Evolutionary conservation across 371 early-diverging fungal genomes (phyloP), one percentile per base, ranked within the genome.

Genomic region (Mucor indicus): DNA sequence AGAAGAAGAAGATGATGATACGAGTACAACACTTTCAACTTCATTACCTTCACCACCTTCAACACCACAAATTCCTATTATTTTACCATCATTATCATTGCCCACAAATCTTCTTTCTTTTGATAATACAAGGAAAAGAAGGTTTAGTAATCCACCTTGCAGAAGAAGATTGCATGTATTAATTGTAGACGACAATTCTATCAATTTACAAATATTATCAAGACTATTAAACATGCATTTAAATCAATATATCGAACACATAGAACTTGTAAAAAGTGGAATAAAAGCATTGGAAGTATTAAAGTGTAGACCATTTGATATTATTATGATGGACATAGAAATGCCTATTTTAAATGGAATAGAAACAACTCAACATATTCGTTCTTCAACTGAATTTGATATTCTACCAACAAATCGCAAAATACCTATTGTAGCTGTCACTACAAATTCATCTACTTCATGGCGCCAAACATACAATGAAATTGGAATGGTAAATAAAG

Each of bases 371-470:
- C 55, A 58, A 21, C 67, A 59, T 43, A 70, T 74, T 17, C 64
- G 67, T 42, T 57, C 48, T 22, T 50, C 45, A 3, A 45, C 61
- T 7, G 69, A 74, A 36, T 55, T 65, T 41, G 60, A 64, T 38
- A 67, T 83, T 23, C 52, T 80, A 32, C 48, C 56, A n/a, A 65
- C 61, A 41, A 84, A 84, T 60, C 64, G 70, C 36, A 62, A 44
- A 6, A 64, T 77, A 16, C 85, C 84, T 21, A 84, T 86, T 42
- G 75, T 86, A 15, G 87, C 87, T 5, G 79, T 84, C 17, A 84
- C 87, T n/a, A 84, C 87, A 39, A 75, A 76, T 36, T 75, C 70
- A 37, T 59, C 69, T 0, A 23, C 44, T 2, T 46, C 52, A 17
- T 61, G 61, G 64, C 46, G 53, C 11, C 51, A 54, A 15, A 35